phyloP scores from a whole-genome alignment of 2,329 filamentous ascomycete genomes.

The Huntiella decipiens region DNA sequence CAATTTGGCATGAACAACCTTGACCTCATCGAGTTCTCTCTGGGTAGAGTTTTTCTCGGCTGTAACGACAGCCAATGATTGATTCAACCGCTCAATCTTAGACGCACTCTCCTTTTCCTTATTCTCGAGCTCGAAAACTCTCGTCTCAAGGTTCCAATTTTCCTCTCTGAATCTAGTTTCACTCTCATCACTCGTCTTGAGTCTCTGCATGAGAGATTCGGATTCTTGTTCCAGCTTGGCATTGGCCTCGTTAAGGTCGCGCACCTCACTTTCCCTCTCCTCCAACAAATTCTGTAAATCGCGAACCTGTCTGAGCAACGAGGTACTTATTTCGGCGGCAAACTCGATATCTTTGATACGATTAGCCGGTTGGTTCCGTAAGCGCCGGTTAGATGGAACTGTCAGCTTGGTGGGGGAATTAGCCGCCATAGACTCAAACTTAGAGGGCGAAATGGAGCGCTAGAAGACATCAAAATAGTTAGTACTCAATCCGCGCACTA shows the following conservation, averaged over 20 bases:
- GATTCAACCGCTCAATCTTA: constrained; percentile 63
- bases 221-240: constrained; percentile 73
- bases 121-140: constrained; percentile 64
- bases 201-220: constrained; percentile 58
- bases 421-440: constrained; percentile 68
- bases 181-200: constrained; percentile 74
- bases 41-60: constrained; percentile 61
- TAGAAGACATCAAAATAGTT: constrained; percentile 17
- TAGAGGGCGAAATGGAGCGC: constrained; percentile 53
- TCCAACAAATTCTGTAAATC: constrained; percentile 69
- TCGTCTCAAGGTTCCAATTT: constrained; percentile 93
- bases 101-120: constrained; percentile 58
- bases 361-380: constrained; percentile 75
- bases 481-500: not conserved
- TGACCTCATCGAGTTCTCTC: constrained; percentile 80
- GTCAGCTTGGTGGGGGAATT: constrained; percentile 77
- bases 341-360: constrained; percentile 93
- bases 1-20: constrained; percentile 58
- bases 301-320: constrained; percentile 79
- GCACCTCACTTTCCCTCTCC: constrained; percentile 75
- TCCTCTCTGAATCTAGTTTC: constrained; percentile 95
- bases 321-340: constrained; percentile 94
- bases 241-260: constrained; percentile 37
- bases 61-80: constrained; percentile 48
- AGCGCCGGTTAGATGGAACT: constrained; percentile 55